Base-by-base conservation (phyloP, 306 rosid genomes). In the Psophocarpus tetragonolobus region DNA sequence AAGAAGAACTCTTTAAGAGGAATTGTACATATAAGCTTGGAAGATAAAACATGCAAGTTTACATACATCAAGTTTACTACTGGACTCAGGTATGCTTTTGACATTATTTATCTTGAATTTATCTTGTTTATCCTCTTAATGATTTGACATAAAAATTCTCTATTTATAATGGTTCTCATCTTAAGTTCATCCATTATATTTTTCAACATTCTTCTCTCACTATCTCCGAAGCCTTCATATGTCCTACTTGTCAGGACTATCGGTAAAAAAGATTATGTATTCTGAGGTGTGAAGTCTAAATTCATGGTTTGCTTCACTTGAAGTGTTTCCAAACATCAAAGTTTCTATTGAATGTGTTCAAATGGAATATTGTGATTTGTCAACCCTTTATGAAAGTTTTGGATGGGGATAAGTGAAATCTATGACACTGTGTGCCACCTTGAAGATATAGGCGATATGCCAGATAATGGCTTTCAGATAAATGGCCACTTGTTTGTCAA, bases 161-260 rank as follows among this genome's bases (percentile, higher is more conserved):
- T n/a, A n/a, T n/a, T n/a, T n/a, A n/a, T n/a, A n/a, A n/a, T n/a
- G n/a, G n/a, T n/a, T n/a, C n/a, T n/a, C n/a, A n/a, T n/a, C n/a
- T n/a, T n/a, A n/a, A n/a, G n/a, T n/a, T n/a, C n/a, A n/a, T n/a
- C n/a, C n/a, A n/a, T n/a, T n/a, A n/a, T n/a, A n/a, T n/a, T n/a
- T n/a, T n/a, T n/a, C n/a, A n/a, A n/a, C n/a, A n/a, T n/a, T n/a
- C n/a, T n/a, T n/a, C n/a, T n/a, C n/a, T n/a, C n/a, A n/a, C n/a
- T n/a, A n/a, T n/a, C n/a, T n/a, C n/a, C n/a, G n/a, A n/a, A n/a
- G n/a, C n/a, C n/a, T n/a, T n/a, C n/a, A n/a, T n/a, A n/a, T n/a
- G n/a, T n/a, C n/a, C n/a, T n/a, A n/a, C 94, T 51, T 89, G 94
- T 72, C 83, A 83, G 30, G 93, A 85, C 65, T 91, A 88, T 84